phyloP scores from a whole-genome alignment of 2,329 filamentous ascomycete genomes.

The Aspergillus sp. region DNA sequence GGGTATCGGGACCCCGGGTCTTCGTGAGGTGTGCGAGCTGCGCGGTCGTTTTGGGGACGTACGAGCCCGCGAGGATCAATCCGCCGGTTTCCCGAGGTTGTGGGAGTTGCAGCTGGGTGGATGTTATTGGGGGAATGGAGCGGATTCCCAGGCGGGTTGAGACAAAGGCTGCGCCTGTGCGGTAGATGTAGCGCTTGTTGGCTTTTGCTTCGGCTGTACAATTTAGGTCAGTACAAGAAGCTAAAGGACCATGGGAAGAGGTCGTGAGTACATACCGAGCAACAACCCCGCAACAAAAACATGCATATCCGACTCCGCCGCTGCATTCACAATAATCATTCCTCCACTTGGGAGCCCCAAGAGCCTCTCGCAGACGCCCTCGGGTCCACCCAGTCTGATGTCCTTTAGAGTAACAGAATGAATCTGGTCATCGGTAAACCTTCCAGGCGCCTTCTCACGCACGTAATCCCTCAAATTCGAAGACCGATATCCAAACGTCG shows the following conservation, averaged over 20 bases:
- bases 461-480: slow-evolving; percentile 60
- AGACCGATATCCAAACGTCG: slow-evolving; percentile 61
- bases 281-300: slow-evolving; percentile 58
- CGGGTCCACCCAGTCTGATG: slow-evolving; percentile 53
- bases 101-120: slow-evolving; percentile 47
- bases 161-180: slow-evolving; percentile 54
- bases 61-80: slow-evolving; percentile 61
- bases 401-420: slow-evolving; percentile 53
- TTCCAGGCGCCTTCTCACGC: slow-evolving; percentile 57
- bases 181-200: slow-evolving; percentile 49
- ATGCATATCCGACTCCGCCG: slow-evolving; percentile 59
- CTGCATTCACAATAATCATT: slow-evolving; percentile 59
- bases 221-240: not conserved
- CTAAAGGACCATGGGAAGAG: not conserved
- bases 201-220: slow-evolving; percentile 34
- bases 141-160: slow-evolving; percentile 58
- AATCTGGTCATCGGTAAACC: slow-evolving; percentile 45
- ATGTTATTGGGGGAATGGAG: slow-evolving; percentile 56
- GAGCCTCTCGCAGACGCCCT: slow-evolving; percentile 49
- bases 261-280: slow-evolving; percentile 28
- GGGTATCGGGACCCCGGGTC: slow-evolving; percentile 39
- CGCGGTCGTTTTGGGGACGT: slow-evolving; percentile 63
- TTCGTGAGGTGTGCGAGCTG: slow-evolving; percentile 54
- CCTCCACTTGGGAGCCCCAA: slow-evolving; percentile 40
- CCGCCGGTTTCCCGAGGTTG: slow-evolving; percentile 49